Percentiles rank a stretch among this genome's conserved stretches.
Evolutionary conservation across 768 basidiomycete species (phyloP).

Genomic region (Gymnopilus dilepis): DNA sequence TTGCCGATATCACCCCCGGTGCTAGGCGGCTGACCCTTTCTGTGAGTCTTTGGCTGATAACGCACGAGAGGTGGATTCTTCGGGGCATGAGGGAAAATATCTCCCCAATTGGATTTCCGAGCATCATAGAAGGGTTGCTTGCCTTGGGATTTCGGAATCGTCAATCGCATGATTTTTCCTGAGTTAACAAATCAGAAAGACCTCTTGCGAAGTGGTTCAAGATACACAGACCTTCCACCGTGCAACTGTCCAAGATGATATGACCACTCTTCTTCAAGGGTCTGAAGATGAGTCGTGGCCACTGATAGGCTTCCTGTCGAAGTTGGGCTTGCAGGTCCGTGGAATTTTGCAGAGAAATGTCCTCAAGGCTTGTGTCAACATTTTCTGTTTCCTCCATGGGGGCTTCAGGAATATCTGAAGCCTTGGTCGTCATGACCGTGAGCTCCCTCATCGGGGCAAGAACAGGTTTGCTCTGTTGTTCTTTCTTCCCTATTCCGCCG

Average conservation of each 20-base stretch:
- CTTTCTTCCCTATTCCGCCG: conserved; percentile 57
- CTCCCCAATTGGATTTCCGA: conserved; percentile 92
- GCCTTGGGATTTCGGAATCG: conserved; percentile 93
- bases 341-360: conserved; percentile 16
- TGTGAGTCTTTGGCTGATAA: conserved; percentile 41
- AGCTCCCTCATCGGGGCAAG: conserved; percentile 45
- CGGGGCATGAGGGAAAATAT: conserved; percentile 89
- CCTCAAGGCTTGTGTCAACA: conserved; percentile 11
- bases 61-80: conserved; percentile 79
- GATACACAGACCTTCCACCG: conserved; percentile 68
- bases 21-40: conserved; percentile 28
- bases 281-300: conserved; percentile 93
- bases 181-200: conserved; percentile 11
- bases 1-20: conserved; percentile 65
- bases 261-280: conserved; percentile 93
- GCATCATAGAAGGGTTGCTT: conserved; percentile 96
- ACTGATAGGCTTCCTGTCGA: conserved; percentile 76
- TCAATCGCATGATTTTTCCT: conserved; percentile 93
- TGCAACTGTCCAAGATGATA: conserved; percentile 89
- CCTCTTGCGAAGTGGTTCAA: neutral
- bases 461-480: conserved; percentile 36
- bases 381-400: conserved; percentile 3
- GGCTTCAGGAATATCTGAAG: conserved; percentile 17
- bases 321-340: conserved; percentile 57
- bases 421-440: conserved; percentile 41